These are phyloP conservation scores for Lentinula detonsa DNA, from an alignment of 768 basidiomycete species.

Conservation along the genomic window DNA sequence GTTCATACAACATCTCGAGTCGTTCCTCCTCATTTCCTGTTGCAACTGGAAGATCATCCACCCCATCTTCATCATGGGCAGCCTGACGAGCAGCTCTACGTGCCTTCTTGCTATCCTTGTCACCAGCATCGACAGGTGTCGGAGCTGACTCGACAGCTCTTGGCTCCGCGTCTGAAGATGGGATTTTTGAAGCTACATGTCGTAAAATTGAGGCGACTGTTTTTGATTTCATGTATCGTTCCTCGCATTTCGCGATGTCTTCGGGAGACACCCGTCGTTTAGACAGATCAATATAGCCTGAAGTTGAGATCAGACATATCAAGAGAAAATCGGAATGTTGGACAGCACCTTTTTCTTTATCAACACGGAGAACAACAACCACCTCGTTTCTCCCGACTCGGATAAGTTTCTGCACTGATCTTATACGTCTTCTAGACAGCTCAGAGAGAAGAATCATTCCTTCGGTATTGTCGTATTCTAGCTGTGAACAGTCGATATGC, in stretches of 20 bases:
- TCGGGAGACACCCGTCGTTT: constrained; percentile 98
- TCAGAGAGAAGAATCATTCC: constrained; percentile 99
- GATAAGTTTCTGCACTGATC: constrained; percentile 97
- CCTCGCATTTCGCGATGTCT: constrained; percentile 98
- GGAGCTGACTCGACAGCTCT: constrained; percentile 18
- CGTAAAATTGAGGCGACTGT: constrained; percentile 90
- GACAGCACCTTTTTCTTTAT: constrained; percentile 92
- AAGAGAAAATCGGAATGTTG: neutral
- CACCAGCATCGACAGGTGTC: constrained; percentile 24
- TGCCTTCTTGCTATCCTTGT: constrained; percentile 44
- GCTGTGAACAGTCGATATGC: constrained; percentile 35
- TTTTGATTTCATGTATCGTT: constrained; percentile 97
- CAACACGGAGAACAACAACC: constrained; percentile 94
- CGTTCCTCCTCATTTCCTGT: constrained; percentile 59
- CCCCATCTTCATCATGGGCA: constrained; percentile 36
- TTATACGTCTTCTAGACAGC: constrained; percentile 90
- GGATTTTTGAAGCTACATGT: constrained; percentile 82
- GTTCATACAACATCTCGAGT: constrained; percentile 83
- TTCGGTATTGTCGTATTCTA: constrained; percentile 98
- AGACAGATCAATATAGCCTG: constrained; percentile 98
- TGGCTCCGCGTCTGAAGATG: constrained; percentile 33
- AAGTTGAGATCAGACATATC: neutral
- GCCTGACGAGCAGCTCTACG: constrained; percentile 36
- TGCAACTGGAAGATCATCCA: constrained; percentile 30
- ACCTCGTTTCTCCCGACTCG: constrained; percentile 97